Evolutionary conservation across 2,329 filamentous ascomycete species (phyloP), one percentile per base, ranked within the genome.

Genomic region (Phialocephala sp.): DNA sequence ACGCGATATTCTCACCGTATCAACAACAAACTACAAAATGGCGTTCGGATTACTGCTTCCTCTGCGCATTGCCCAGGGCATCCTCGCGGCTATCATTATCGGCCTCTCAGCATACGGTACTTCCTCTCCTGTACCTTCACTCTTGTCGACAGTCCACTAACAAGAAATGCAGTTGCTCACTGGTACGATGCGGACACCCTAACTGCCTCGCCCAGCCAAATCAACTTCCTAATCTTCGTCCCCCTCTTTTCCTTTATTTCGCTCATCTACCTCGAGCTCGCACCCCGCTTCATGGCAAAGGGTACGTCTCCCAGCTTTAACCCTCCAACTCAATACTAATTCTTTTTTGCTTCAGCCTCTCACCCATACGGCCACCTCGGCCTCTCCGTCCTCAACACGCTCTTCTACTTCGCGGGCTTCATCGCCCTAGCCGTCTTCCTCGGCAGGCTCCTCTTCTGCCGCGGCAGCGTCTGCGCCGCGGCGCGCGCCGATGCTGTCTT

Each of bases 381-480:
- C 32, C 68, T 87, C 66, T 86, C 88, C 70, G 72, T 78, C 39
- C 62, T 80, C 71, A 88, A 87, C 74, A 78, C 81, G 4, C 68
- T 87, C 63, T 83, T 88, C 73, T 87, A 86, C 78, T 85, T 89
- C 74, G 79, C 81, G 22, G 86, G 85, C 63, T 88, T 88, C 77
- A 80, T 87, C 71, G 84, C 84, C 11, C 80, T 88, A 22, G 79
- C 84, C 52, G 81, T 84, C 68, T 88, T 87, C 77, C 81, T 89
- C 69, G 79, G 80, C 73, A 78, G 79, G 60, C 78, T 89, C 59
- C 76, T 83, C 63, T 86, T 86, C 78, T 89, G 87, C 77, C 79
- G 80, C 35, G 87, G 86, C 50, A 79, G 78, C 43, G 84, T 88
- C 32, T 89, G 87, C 78, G 79, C 79, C 27, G 81, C 83, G 14